Evolutionary conservation across 2,329 filamentous ascomycete genomes (phyloP).

Genomic region (Amylocarpus encephaloides): DNA sequence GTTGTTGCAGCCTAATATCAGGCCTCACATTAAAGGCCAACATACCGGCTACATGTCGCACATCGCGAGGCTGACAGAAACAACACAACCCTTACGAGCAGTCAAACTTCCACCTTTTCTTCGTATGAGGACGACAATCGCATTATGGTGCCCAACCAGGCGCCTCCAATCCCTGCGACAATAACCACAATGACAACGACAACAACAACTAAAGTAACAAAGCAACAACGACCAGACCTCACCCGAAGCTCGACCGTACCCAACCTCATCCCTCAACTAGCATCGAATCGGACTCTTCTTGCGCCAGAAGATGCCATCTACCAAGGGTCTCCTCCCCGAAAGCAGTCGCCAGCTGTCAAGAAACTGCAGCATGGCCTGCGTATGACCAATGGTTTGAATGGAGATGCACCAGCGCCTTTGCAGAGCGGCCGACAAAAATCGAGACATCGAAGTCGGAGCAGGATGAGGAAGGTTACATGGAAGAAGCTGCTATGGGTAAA

Average conservation of each 20-base stretch:
- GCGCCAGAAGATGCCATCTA: constrained; percentile 81
- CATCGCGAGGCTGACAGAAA: constrained; percentile 1
- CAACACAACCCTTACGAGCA: neutral
- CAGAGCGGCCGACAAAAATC: constrained; percentile 25
- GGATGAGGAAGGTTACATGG: constrained; percentile 69
- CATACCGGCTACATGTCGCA: constrained; percentile 4
- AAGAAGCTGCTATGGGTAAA: constrained; percentile 98
- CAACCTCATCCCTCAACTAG: constrained; percentile 10
- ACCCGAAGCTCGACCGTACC: constrained; percentile 24
- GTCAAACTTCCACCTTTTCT: neutral
- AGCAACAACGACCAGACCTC: constrained; percentile 18
- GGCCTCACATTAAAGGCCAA: no score
- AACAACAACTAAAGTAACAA: constrained; percentile 8
- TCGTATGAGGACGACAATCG: constrained; percentile 14
- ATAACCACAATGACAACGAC: constrained; percentile 16
- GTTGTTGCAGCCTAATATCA: no score
- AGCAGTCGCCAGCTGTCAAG: constrained; percentile 34
- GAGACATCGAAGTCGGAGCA: constrained; percentile 42
- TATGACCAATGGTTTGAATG: constrained; percentile 24
- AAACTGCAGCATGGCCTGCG: constrained; percentile 38
- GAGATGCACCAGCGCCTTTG: constrained; percentile 10
- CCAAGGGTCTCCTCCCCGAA: constrained; percentile 52
- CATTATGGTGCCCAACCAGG: constrained; percentile 30
- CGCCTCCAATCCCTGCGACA: constrained; percentile 17
- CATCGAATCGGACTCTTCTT: constrained; percentile 57